Conservation (phyloP, 1,284 basidiomycete genomes). For the Cerioporus squamosus region DNA sequence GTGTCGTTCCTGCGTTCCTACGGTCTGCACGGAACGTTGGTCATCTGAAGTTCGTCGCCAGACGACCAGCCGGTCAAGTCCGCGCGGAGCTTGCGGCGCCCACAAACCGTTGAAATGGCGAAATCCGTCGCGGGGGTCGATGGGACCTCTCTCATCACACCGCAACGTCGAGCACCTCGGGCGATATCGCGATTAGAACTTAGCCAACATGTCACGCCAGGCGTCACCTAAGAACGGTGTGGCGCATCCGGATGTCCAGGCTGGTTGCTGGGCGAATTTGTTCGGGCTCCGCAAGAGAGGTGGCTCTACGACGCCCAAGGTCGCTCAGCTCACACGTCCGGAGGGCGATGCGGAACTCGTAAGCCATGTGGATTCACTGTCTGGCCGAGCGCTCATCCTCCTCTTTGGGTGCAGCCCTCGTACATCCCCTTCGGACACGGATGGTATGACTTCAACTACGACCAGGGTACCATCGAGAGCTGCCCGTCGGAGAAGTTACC, state of each 20-base stretch:
- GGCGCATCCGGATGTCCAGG: background rate
- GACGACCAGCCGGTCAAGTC: background rate
- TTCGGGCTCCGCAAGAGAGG: background rate
- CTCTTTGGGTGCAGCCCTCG: slow-evolving; percentile 1
- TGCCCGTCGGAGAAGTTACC: slow-evolving; percentile 22
- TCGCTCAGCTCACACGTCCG: background rate
- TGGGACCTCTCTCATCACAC: background rate
- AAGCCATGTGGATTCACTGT: background rate
- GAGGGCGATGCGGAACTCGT: background rate
- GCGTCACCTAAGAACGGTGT: background rate
- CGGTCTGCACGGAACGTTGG: slow-evolving; percentile 20
- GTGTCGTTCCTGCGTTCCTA: slow-evolving; percentile 9
- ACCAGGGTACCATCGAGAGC: background rate
- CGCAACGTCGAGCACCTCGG: background rate
- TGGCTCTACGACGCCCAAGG: background rate
- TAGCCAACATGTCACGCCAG: background rate
- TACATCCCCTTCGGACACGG: slow-evolving; percentile 11
- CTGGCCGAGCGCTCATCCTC: background rate
- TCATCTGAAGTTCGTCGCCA: slow-evolving; percentile 6
- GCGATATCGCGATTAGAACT: background rate
- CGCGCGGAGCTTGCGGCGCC: background rate
- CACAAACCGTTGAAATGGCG: background rate
- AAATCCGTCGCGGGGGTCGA: background rate
- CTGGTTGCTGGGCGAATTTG: slow-evolving; percentile 8
- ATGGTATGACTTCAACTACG: slow-evolving; percentile 6